phyloP scores from a whole-genome alignment of 2,329 filamentous ascomycete genomes.

The Arachnomyces sp. region DNA sequence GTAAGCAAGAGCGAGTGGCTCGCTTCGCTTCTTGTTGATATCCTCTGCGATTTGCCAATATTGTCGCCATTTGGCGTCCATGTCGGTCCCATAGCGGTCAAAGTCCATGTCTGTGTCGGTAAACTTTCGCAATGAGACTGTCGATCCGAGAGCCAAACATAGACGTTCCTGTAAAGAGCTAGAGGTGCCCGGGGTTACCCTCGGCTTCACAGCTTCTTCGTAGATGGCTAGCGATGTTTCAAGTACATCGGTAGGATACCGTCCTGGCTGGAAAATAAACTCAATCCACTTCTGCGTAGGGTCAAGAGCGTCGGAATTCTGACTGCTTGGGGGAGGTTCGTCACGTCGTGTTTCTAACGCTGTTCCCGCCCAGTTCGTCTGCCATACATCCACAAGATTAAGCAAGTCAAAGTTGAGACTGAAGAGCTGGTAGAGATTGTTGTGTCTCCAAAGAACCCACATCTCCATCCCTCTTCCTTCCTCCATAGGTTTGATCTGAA shows the following conservation, averaged over 20 bases:
- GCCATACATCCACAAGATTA: constrained; percentile 55
- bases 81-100: constrained; percentile 62
- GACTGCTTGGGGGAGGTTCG: constrained; percentile 49
- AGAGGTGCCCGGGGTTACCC: constrained; percentile 28
- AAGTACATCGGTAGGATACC: constrained; percentile 69
- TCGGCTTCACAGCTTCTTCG: constrained; percentile 51
- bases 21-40: constrained; percentile 75
- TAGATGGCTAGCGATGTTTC: constrained; percentile 80
- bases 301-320: constrained; percentile 58
- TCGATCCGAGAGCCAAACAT: constrained; percentile 61
- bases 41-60: constrained; percentile 82
- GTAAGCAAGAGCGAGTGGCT: constrained; percentile 68
- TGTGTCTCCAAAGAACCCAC: constrained; percentile 80
- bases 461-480: constrained; percentile 52
- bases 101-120: constrained; percentile 63
- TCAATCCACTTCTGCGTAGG: constrained; percentile 78
- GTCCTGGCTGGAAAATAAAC: constrained; percentile 72
- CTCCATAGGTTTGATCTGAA: constrained; percentile 50
- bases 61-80: constrained; percentile 77
- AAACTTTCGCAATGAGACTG: constrained; percentile 55
- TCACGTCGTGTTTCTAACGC: constrained; percentile 50
- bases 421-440: constrained; percentile 67
- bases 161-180: constrained; percentile 66
- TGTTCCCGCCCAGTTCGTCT: constrained; percentile 61
- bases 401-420: constrained; percentile 64